Conservation (phyloP, 805 yeast species). For the Sporopachydermia lactativora region DNA sequence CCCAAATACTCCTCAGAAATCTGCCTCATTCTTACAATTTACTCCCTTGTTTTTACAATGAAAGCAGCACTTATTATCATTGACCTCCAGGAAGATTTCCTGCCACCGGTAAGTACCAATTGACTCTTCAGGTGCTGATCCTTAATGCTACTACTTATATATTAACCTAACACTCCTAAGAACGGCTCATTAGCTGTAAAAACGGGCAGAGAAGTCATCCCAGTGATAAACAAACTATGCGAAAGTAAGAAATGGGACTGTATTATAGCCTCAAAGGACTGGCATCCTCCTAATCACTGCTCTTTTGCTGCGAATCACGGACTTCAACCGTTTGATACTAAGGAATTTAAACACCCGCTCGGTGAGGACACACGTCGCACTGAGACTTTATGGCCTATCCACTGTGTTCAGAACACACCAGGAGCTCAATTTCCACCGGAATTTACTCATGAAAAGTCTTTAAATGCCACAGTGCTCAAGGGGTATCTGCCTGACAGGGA, state of each 20-base stretch:
- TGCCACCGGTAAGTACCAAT: constrained; percentile 37
- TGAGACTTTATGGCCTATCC: constrained; percentile 78
- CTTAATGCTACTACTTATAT: no score
- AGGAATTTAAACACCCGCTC: constrained; percentile 38
- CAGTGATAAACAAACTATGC: constrained; percentile 34
- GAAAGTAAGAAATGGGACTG: constrained; percentile 37
- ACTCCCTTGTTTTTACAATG: no score
- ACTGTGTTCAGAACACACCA: constrained; percentile 58
- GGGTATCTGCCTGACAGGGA: constrained; percentile 66
- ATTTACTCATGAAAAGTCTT: constrained; percentile 24
- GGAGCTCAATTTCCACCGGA: constrained; percentile 54
- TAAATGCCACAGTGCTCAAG: constrained; percentile 42
- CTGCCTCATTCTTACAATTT: no score
- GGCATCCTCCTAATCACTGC: constrained; percentile 72
- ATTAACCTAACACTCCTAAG: no score
- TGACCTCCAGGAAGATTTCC: constrained; percentile 79
- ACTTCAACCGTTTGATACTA: constrained; percentile 33
- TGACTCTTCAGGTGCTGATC: neutral
- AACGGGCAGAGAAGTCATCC: constrained; percentile 45
- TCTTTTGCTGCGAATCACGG: constrained; percentile 70
- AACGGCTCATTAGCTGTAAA: constrained; percentile 63
- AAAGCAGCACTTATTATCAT: constrained; percentile 51
- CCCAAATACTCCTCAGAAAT: no score
- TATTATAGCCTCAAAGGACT: constrained; percentile 66
- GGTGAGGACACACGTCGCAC: constrained; percentile 15